Evolutionary conservation across 1,284 basidiomycete species (phyloP), one percentile per base, ranked within the genome.

Genomic region (Ustilago vetiveriae): DNA sequence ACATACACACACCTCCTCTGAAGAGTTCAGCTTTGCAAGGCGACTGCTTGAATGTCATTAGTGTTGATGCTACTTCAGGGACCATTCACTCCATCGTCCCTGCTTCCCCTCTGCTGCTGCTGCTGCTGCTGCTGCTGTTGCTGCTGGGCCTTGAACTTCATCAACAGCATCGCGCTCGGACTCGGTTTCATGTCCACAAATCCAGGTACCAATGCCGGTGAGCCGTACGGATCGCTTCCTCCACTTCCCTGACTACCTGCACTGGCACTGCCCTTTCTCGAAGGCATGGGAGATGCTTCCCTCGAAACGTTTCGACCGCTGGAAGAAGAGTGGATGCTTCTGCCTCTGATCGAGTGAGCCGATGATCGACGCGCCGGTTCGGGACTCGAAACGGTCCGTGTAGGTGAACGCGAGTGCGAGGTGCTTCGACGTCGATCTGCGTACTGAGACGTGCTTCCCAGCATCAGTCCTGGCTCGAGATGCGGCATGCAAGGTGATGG

Each of bases 131-230:
- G n/a, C n/a, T n/a, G n/a, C 21, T 44, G 33, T 39, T 52, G 23
- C 19, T 59, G 56, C 42, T 48, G 50, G 5, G 62, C 49, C 50
- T 48, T 54, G 32, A 36, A 54, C 62, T 53, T 53, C 19, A 58
- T 17, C 30, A 65, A 24, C 29, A 51, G 26, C 17, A 59, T 23
- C n/a, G 32, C 41, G 1, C 50, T 40, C 6, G 55, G 29, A 0
- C n/a, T n/a, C n/a, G 63, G 63, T 13, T 51, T 33, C 4, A 47
- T 36, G 13, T 54, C 63, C 7, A 59, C 39, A 4, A 49, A 55
- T 2, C 63, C 63, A 1, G 62, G 55, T 16, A 45, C 55, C 5
- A 58, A n/a, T 2, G 62, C 55, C 1, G 62, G 62, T 22, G 55
- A 23, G n/a, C n/a, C n/a, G n/a, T n/a, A n/a, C n/a, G n/a, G n/a